Percentiles rank a stretch among this genome's conserved stretches.
phyloP scores from a whole-genome alignment of 495 filamentous ascomycete species.

The Aspergillus carlsbadensis region DNA sequence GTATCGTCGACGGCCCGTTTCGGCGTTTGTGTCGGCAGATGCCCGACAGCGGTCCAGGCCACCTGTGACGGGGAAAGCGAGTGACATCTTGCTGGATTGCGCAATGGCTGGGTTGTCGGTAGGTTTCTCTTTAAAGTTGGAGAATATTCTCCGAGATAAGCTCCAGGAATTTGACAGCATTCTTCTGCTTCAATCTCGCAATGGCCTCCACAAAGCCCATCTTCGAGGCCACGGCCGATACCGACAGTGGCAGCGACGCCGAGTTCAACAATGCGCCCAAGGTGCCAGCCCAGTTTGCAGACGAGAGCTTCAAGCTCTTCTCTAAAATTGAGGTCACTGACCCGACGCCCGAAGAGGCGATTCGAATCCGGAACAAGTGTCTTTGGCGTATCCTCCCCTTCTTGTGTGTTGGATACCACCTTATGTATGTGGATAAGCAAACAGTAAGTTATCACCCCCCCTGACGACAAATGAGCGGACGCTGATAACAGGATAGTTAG shows the following conservation, averaged over 20 bases:
- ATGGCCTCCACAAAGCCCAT: background rate
- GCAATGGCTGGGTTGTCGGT: background rate
- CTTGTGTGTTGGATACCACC: constrained; percentile 42
- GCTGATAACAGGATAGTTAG: constrained; percentile 23
- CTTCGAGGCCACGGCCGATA: background rate
- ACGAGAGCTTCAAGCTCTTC: constrained; percentile 46
- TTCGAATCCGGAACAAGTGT: constrained; percentile 37
- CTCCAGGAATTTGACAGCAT: too few relatives aligned
- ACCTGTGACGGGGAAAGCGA: too few relatives aligned
- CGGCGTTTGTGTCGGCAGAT: background rate
- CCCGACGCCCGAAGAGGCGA: constrained; percentile 36
- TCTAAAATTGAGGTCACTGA: constrained; percentile 36
- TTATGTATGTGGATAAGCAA: constrained; percentile 49
- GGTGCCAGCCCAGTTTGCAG: constrained; percentile 37
- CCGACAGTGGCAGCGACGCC: background rate
- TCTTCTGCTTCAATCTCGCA: too few relatives aligned
- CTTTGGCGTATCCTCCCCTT: constrained; percentile 42
- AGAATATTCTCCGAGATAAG: too few relatives aligned
- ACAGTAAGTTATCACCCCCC: constrained; percentile 27
- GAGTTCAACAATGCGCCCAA: constrained; percentile 20
- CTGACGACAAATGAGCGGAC: background rate
- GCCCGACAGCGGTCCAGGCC: background rate
- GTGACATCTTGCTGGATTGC: too few relatives aligned
- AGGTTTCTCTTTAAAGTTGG: too few relatives aligned
- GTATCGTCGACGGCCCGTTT: too few relatives aligned